phyloP scores from a whole-genome alignment of 1,284 basidiomycete species.

The Ceratobasidium papillatum region DNA sequence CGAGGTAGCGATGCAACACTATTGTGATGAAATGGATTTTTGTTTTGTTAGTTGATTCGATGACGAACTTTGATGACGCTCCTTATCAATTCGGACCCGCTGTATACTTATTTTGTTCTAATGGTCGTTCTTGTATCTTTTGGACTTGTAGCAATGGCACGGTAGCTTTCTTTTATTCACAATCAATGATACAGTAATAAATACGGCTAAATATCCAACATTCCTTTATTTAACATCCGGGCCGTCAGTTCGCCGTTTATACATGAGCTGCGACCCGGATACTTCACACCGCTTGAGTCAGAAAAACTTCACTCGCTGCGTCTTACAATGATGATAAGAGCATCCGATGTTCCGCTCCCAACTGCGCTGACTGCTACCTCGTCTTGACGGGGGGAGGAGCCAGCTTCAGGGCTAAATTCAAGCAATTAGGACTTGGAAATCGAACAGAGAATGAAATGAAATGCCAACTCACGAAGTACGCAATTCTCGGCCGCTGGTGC shows the following conservation, averaged over 20 bases:
- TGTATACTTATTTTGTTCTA: slow-evolving; percentile 19
- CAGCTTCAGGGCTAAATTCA: not conserved
- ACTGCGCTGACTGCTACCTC: slow-evolving; percentile 26
- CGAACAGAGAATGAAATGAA: not conserved
- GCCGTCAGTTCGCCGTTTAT: slow-evolving; percentile 8
- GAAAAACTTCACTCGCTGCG: slow-evolving; percentile 6
- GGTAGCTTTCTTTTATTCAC: not conserved
- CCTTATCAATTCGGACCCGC: slow-evolving; percentile 5
- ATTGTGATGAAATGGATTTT: slow-evolving; percentile 3
- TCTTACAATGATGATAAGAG: slow-evolving; percentile 22
- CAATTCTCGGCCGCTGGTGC: slow-evolving; percentile 10
- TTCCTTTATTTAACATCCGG: slow-evolving; percentile 2
- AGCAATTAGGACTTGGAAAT: not conserved
- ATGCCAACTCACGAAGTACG: slow-evolving; percentile 1
- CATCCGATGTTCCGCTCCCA: slow-evolving; percentile 35
- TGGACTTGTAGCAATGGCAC: slow-evolving; percentile 1
- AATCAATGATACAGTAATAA: slow-evolving; percentile 17
- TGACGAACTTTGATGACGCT: slow-evolving; percentile 1
- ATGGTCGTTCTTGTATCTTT: slow-evolving; percentile 18
- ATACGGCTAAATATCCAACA: slow-evolving; percentile 27
- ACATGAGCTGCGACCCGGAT: slow-evolving; percentile 10
- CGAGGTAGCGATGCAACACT: not conserved
- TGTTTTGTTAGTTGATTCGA: slow-evolving; percentile 1
- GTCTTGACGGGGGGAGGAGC: not conserved
- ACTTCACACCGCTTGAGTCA: not conserved